Evolutionary conservation across 192 early-diverging fungal genomes (phyloP).

Genomic region (Coemansia sp.): DNA sequence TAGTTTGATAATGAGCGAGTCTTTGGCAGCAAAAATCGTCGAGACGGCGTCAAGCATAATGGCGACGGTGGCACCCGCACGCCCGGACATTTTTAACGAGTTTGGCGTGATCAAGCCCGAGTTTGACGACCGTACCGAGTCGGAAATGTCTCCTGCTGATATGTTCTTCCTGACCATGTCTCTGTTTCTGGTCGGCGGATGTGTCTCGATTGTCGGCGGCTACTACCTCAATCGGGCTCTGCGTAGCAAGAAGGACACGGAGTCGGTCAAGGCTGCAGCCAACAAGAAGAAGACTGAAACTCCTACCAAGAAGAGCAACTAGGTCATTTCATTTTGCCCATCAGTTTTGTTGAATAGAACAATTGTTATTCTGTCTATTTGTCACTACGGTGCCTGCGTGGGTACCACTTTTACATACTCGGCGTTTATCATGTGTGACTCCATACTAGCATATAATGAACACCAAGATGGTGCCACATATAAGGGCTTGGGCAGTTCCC

Average conservation of each 20-base stretch:
- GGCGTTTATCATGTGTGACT: no score
- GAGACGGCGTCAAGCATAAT: constrained; percentile 40
- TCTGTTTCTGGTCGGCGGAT: constrained; percentile 53
- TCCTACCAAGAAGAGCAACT: constrained; percentile 13
- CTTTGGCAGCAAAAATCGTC: constrained; percentile 26
- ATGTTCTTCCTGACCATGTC: constrained; percentile 55
- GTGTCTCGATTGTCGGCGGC: constrained; percentile 51
- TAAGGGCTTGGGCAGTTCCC: no score
- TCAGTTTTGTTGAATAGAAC: background rate
- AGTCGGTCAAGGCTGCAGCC: constrained; percentile 25
- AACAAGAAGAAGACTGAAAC: constrained; percentile 21
- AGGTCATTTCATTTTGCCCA: background rate
- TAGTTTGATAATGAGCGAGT: constrained; percentile 35
- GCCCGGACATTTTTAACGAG: constrained; percentile 45
- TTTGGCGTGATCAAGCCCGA: constrained; percentile 52
- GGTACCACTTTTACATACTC: no score
- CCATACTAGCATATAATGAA: no score
- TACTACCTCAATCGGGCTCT: constrained; percentile 54
- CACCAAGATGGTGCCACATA: no score
- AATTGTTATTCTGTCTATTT: no score
- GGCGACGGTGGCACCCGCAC: constrained; percentile 20
- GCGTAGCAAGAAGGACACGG: constrained; percentile 33
- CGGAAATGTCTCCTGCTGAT: constrained; percentile 54
- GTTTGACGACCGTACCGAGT: constrained; percentile 48
- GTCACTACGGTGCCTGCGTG: no score